Evolutionary conservation across 441 rosid species (phyloP).

Genomic region (Mallotus japonicus): DNA sequence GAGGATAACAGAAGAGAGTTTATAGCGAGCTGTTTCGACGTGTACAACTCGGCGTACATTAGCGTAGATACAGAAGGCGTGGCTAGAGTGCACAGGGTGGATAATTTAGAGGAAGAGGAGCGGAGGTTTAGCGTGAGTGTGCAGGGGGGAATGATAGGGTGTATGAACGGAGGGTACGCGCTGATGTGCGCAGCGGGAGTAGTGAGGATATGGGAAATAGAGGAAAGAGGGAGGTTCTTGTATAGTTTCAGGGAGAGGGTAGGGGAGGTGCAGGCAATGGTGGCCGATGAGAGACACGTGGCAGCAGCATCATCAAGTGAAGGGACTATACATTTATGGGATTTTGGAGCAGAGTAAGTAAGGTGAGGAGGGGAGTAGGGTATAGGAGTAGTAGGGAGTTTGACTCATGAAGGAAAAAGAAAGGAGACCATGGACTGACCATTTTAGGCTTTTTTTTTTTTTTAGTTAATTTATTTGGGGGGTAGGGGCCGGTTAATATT

Average conservation of each 20-base stretch:
- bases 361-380: neutral
- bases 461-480: no score
- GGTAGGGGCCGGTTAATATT: no score
- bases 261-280: conserved; percentile 57
- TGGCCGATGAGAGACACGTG: conserved; percentile 70
- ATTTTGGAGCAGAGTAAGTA: conserved; percentile 56
- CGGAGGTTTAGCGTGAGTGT: conserved; percentile 50
- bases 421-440: neutral
- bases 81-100: conserved; percentile 59
- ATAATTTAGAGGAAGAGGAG: conserved; percentile 29
- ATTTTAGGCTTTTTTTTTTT: neutral
- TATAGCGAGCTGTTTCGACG: conserved; percentile 47
- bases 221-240: conserved; percentile 35
- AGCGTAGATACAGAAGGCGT: conserved; percentile 47
- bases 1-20: conserved; percentile 22
- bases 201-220: conserved; percentile 61
- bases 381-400: neutral
- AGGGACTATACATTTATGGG: conserved; percentile 70
- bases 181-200: conserved; percentile 66
- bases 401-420: neutral
- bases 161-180: conserved; percentile 64
- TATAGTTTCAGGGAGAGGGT: conserved; percentile 50
- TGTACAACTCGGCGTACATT: conserved; percentile 45
- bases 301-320: conserved; percentile 49
- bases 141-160: conserved; percentile 50